These are phyloP conservation scores for Fusarium continuum DNA, from an alignment of 2,329 filamentous ascomycete species.

Conservation along the genomic window DNA sequence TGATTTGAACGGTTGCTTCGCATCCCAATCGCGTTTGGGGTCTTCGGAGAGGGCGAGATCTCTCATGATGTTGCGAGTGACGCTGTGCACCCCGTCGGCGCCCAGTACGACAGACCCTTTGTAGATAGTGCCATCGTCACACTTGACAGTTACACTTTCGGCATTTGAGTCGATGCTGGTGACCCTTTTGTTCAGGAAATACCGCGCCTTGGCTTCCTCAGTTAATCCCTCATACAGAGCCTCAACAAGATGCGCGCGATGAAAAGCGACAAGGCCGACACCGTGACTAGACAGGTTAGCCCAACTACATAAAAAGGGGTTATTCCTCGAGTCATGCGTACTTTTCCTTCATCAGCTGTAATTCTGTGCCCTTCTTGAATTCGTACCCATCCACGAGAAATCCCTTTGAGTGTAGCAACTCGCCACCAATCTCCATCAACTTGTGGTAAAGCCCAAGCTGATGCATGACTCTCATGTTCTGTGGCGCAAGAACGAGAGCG, in stretches of 20 bases:
- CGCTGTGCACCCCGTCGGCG: conserved; percentile 35
- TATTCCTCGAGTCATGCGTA: not conserved
- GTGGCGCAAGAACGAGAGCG: conserved; percentile 46
- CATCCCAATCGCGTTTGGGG: conserved; percentile 30
- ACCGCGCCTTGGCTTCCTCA: conserved; percentile 38
- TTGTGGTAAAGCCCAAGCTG: conserved; percentile 43
- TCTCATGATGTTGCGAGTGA: conserved; percentile 36
- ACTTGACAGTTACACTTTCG: conserved; percentile 25
- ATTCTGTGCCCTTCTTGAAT: not conserved
- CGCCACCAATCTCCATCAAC: conserved; percentile 25
- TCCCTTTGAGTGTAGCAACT: not conserved
- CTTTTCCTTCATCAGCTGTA: not conserved
- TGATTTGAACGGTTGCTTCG: conserved; percentile 46
- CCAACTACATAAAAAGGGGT: not conserved
- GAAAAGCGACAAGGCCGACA: not conserved
- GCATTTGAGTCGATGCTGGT: conserved; percentile 16
- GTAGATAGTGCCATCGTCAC: conserved; percentile 30
- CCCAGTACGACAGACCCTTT: conserved; percentile 34
- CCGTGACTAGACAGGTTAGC: not conserved
- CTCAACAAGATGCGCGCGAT: not conserved
- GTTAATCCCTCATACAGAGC: conserved; percentile 46
- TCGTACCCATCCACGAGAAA: not conserved
- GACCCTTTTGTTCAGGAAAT: conserved; percentile 25
- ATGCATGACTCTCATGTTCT: conserved; percentile 43
- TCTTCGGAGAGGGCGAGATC: conserved; percentile 38